phyloP scores from a whole-genome alignment of 2,329 filamentous ascomycete genomes.

The Xylaria sp. region DNA sequence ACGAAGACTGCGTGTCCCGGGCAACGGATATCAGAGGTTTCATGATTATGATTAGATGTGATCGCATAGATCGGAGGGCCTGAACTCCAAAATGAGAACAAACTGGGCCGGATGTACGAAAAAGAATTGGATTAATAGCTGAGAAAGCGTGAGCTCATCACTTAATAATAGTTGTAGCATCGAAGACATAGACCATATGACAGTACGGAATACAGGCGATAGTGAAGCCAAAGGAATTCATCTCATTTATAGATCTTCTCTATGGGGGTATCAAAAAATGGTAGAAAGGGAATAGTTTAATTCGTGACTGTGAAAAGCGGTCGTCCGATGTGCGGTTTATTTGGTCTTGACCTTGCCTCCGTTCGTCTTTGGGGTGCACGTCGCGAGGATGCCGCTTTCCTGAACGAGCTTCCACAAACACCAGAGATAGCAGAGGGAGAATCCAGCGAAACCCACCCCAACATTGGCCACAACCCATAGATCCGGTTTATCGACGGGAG shows the following conservation, averaged over 20 bases:
- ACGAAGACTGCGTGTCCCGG: no score
- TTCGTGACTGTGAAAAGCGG: neutral
- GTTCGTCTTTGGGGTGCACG: slow-evolving; percentile 19
- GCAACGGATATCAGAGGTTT: neutral
- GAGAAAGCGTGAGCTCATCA: neutral
- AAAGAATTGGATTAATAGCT: neutral
- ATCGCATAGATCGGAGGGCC: neutral
- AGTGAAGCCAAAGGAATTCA: slow-evolving; percentile 2
- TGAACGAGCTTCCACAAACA: slow-evolving; percentile 65
- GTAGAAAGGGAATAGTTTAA: slow-evolving; percentile 2
- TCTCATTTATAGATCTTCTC: neutral
- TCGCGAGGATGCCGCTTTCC: slow-evolving; percentile 50
- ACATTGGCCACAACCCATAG: slow-evolving; percentile 93
- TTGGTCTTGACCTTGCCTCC: slow-evolving; percentile 27
- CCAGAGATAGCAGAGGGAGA: slow-evolving; percentile 86
- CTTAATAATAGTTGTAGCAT: neutral
- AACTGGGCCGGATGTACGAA: neutral
- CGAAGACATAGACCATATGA: neutral
- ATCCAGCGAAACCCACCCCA: slow-evolving; percentile 76
- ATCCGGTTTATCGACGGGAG: slow-evolving; percentile 77
- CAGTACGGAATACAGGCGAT: neutral
- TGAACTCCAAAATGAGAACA: neutral
- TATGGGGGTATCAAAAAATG: slow-evolving; percentile 17
- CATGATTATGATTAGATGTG: neutral
- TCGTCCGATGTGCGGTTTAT: slow-evolving; percentile 10